Conservation (phyloP, 257 asterid genomes). For the Solanum sitiens region DNA sequence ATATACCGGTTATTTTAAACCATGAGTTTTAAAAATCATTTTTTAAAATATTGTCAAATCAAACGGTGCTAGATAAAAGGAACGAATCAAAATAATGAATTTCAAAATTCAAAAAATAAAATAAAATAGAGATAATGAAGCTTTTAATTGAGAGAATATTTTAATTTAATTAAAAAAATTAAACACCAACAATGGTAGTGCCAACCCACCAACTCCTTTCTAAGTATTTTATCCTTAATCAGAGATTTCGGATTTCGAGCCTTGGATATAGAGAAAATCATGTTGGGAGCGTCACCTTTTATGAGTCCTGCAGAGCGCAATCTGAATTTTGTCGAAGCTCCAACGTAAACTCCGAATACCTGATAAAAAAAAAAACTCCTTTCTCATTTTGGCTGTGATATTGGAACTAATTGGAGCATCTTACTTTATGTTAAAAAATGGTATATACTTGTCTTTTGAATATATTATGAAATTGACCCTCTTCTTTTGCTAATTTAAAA, state of each 20-base stretch:
- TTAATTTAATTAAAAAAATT: not conserved
- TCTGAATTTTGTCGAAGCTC: too few species aligned
- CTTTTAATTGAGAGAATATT: not conserved
- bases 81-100: too few species aligned
- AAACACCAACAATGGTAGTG: not conserved
- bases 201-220: not conserved
- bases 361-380: too few species aligned
- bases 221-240: too few species aligned
- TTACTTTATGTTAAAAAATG: not conserved
- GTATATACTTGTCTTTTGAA: not conserved
- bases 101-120: too few species aligned
- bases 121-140: too few species aligned
- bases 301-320: fast-evolving
- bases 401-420: not conserved
- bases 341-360: too few species aligned
- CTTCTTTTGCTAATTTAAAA: not conserved
- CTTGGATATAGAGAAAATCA: too few species aligned
- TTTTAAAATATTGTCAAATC: not conserved
- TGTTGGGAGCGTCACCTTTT: too few species aligned
- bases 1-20: too few species aligned
- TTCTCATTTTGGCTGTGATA: not conserved
- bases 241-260: fast-evolving
- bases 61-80: too few species aligned
- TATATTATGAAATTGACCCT: not conserved
- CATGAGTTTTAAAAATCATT: too few species aligned